These are phyloP conservation scores for Zhuliangozyma parablackwelliae DNA, from an alignment of 1,139 yeast species.

Conservation along the genomic window DNA sequence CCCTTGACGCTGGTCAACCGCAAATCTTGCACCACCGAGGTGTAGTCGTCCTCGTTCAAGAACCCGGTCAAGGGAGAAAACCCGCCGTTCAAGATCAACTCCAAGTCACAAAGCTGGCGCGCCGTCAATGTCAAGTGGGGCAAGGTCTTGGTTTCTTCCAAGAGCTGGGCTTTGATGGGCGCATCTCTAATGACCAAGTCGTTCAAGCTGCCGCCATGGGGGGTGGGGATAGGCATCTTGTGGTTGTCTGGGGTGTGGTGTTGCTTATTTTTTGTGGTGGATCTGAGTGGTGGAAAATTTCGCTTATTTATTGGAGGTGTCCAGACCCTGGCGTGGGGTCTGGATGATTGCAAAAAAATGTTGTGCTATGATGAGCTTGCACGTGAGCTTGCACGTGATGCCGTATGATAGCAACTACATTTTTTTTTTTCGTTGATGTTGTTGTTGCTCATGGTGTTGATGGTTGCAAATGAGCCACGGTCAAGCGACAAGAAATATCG, in stretches of 20 bases:
- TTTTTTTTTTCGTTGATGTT: too few species aligned
- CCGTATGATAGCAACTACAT: too few species aligned
- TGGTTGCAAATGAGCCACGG: too few species aligned
- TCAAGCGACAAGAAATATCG: too few species aligned
- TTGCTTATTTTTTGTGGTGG: too few species aligned
- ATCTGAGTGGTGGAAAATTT: too few species aligned
- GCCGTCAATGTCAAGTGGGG: constrained; percentile 62
- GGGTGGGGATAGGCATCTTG: constrained; percentile 62
- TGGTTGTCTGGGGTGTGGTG: background rate
- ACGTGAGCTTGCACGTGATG: too few species aligned
- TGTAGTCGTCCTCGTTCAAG: constrained; percentile 74
- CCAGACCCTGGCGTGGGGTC: too few species aligned
- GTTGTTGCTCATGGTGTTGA: too few species aligned
- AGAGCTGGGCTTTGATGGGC: constrained; percentile 49
- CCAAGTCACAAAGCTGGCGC: constrained; percentile 91
- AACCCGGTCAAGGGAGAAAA: constrained; percentile 91
- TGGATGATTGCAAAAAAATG: too few species aligned
- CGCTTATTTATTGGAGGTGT: too few species aligned
- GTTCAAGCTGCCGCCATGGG: constrained; percentile 88
- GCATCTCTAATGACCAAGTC: constrained; percentile 84
- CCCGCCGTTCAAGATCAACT: constrained; percentile 88
- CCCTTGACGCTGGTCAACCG: constrained; percentile 53
- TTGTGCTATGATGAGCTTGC: too few species aligned
- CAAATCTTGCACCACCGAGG: constrained; percentile 71
- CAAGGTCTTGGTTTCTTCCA: constrained; percentile 48